Conservation (phyloP, 768 basidiomycete genomes). For the Jaapia argillacea region DNA sequence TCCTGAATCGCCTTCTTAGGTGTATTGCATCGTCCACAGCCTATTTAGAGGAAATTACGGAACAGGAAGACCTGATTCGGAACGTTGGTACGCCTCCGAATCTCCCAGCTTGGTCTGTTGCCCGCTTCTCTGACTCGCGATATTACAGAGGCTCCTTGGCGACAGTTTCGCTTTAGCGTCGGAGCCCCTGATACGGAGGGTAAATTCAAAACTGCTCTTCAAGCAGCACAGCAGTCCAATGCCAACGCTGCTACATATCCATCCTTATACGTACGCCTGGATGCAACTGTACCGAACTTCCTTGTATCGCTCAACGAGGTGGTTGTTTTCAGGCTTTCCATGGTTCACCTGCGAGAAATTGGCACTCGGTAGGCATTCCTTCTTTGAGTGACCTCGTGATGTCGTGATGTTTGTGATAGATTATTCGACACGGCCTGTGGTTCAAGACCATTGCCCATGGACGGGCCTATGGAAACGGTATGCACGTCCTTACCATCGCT, state of each 20-base stretch:
- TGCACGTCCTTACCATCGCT: constrained; percentile 3
- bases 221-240: constrained; percentile 25
- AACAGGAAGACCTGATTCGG: constrained; percentile 41
- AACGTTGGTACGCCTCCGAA: constrained; percentile 32
- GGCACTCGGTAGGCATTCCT: constrained; percentile 47
- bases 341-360: constrained; percentile 53
- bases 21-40: constrained; percentile 67
- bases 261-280: constrained; percentile 19
- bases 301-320: not conserved
- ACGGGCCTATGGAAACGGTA: constrained; percentile 54
- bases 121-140: not conserved
- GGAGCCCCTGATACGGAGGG: constrained; percentile 67
- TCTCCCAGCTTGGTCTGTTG: not conserved
- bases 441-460: constrained; percentile 46
- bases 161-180: constrained; percentile 62
- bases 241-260: constrained; percentile 33
- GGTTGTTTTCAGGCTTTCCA: constrained; percentile 47
- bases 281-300: not conserved
- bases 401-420: constrained; percentile 27
- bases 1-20: constrained; percentile 25
- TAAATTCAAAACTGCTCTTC: constrained; percentile 40
- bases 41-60: constrained; percentile 52
- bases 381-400: not conserved
- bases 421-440: constrained; percentile 67
- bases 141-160: constrained; percentile 32